Base-by-base conservation (phyloP, 495 filamentous ascomycete genomes). In the Pseudevernia furfuracea region DNA sequence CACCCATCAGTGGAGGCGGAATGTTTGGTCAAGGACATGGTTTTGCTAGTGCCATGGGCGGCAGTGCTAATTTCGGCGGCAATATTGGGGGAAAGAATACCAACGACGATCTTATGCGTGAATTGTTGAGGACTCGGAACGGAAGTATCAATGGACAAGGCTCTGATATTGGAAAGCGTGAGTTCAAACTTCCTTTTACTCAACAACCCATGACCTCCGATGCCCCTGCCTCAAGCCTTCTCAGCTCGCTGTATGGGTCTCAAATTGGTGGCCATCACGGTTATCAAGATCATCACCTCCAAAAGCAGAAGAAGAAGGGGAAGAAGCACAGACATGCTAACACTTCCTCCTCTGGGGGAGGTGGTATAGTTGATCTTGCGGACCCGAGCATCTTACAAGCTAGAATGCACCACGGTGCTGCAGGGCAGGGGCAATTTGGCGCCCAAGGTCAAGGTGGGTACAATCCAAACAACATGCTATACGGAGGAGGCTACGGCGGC, bases 241-340 rank as follows among this genome's bases (percentile, higher is more conserved):
- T 91, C 77, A 85, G 83, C 87, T 88, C 88, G 85, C 90, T 91
- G 85, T 93, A 92, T 82, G 89, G 88, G 81, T 77, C 87, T 75
- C 90, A 89, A 83, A 77, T 87, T 81, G 89, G 89, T 80, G 81
- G 83, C 78, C 87, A 85, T 80, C 85, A 89, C 81, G 89, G 91
- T 78, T 87, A 86, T 79, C 86, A 90, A 83, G 90, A 92, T 74
- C 85, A 86, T 82, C 88, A 85, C 79, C 84, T 86, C 74, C 82
- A 84, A 81, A 96, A 96, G 87, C 89, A 92, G 85, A 96, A 94
- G 89, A 96, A 96, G 89, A 96, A 96, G 89, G 91, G 90, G 85
- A 96, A 95, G 87, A 94, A 95, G 89, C 91, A 95, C 81, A 95
- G 91, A 87, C 91, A 96, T 88, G 92, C 92, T 94, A 95, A 96